Evolutionary conservation across 2,329 filamentous ascomycete genomes (phyloP).

Genomic region (Aureobasidium sp.): DNA sequence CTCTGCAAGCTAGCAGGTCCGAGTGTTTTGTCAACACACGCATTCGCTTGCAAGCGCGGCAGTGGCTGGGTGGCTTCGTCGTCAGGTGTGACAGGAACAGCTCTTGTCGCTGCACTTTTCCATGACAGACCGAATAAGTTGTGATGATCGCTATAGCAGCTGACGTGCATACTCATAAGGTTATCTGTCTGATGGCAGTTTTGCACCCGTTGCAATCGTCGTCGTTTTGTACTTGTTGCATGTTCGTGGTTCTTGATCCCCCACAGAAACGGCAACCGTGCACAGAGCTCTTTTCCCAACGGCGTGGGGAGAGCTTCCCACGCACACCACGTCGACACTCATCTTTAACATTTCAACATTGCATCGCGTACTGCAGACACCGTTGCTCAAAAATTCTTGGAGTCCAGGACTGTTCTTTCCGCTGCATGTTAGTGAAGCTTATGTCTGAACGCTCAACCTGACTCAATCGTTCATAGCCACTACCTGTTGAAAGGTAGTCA

Average conservation of each 20-base stretch:
- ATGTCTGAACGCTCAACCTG: too few species aligned
- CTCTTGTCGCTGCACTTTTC: background rate
- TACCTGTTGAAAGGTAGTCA: background rate
- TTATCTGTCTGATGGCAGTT: background rate
- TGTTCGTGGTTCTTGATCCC: background rate
- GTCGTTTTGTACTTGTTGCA: background rate
- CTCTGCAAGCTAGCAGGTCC: constrained; percentile 11
- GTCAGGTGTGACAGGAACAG: background rate
- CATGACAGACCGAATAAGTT: too few species aligned
- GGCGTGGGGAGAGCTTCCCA: constrained; percentile 7
- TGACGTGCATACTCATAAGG: background rate
- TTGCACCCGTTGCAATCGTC: background rate
- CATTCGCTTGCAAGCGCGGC: constrained; percentile 8
- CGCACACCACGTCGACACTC: background rate
- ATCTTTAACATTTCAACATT: too few species aligned
- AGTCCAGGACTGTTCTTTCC: too few species aligned
- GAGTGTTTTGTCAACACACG: constrained; percentile 7
- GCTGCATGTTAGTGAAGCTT: too few species aligned
- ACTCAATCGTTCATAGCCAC: too few species aligned
- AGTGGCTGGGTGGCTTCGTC: constrained; percentile 13
- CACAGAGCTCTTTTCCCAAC: background rate
- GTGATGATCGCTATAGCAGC: background rate
- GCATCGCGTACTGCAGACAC: background rate
- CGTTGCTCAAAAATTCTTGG: background rate
- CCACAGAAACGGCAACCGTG: constrained; percentile 4